Conservation (phyloP, 306 rosid genomes). For the Rosa chinensis region DNA sequence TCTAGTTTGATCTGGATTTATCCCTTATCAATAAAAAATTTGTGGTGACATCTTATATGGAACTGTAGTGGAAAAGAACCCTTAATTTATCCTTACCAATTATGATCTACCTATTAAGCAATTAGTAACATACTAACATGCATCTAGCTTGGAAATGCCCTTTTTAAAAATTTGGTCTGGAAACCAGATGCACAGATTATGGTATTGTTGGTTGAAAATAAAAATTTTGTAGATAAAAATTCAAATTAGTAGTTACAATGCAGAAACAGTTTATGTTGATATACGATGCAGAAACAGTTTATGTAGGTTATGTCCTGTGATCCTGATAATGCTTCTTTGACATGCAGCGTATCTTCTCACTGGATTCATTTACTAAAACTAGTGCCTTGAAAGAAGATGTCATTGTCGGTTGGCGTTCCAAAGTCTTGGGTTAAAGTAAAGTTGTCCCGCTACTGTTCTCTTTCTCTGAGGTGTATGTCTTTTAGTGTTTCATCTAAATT, state of each 20-base stretch:
- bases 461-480: not conserved
- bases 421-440: constrained; percentile 58
- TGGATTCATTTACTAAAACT: constrained; percentile 78
- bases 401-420: constrained; percentile 94
- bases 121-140: not conserved
- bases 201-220: not conserved
- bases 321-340: constrained; percentile 28
- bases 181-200: not conserved
- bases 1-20: not conserved
- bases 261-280: no score
- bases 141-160: not conserved
- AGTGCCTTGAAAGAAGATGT: constrained; percentile 76
- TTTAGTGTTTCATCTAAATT: not conserved
- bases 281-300: not conserved
- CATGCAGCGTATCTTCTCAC: constrained; percentile 66
- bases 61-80: not conserved
- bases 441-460: constrained; percentile 2
- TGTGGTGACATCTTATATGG: not conserved
- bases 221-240: not conserved
- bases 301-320: constrained; percentile 3
- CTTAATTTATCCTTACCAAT: not conserved
- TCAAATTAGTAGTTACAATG: not conserved
- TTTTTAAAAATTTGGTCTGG: no score
- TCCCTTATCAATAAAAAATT: not conserved
- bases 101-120: not conserved